phyloP scores from a whole-genome alignment of 768 basidiomycete genomes.

The Hysterangium stoloniferum region DNA sequence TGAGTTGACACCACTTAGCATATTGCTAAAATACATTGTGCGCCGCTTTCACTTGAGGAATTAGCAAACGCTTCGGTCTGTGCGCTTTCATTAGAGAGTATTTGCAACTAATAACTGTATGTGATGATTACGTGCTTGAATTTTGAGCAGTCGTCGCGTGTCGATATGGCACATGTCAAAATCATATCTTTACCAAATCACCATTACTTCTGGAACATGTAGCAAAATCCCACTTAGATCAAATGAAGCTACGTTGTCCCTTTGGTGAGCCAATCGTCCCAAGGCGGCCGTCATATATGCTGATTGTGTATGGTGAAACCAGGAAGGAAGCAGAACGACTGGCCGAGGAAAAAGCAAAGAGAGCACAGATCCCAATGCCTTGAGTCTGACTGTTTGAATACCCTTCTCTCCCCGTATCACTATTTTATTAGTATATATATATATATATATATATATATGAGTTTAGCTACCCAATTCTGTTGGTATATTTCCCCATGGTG shows the following conservation, averaged over 20 bases:
- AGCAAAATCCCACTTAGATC: not conserved
- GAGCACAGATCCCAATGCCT: too few relatives aligned
- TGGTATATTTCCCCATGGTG: too few relatives aligned
- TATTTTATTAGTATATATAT: too few relatives aligned
- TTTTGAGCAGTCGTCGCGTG: slow-evolving; percentile 6
- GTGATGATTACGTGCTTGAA: not conserved
- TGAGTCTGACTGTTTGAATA: too few relatives aligned
- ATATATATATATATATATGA: too few relatives aligned
- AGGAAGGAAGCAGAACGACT: too few relatives aligned
- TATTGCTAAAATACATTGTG: slow-evolving; percentile 1
- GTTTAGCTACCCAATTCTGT: too few relatives aligned
- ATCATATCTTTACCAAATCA: not conserved
- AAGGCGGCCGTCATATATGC: too few relatives aligned
- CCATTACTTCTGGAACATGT: slow-evolving; percentile 1
- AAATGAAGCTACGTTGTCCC: slow-evolving; percentile 6
- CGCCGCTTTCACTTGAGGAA: not conserved
- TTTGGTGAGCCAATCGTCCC: slow-evolving; percentile 1
- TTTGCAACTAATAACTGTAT: not conserved
- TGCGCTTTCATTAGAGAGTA: not conserved
- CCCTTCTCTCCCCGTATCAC: too few relatives aligned
- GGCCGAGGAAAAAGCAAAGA: too few relatives aligned
- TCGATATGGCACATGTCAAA: slow-evolving; percentile 5
- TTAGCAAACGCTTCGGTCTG: not conserved
- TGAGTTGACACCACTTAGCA: slow-evolving; percentile 1
- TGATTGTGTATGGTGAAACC: too few relatives aligned